A percentile compares a stretch with the other conserved stretches of the same genome.
Evolutionary conservation across 768 basidiomycete species (phyloP).

Genomic region (Boletus bicolor): DNA sequence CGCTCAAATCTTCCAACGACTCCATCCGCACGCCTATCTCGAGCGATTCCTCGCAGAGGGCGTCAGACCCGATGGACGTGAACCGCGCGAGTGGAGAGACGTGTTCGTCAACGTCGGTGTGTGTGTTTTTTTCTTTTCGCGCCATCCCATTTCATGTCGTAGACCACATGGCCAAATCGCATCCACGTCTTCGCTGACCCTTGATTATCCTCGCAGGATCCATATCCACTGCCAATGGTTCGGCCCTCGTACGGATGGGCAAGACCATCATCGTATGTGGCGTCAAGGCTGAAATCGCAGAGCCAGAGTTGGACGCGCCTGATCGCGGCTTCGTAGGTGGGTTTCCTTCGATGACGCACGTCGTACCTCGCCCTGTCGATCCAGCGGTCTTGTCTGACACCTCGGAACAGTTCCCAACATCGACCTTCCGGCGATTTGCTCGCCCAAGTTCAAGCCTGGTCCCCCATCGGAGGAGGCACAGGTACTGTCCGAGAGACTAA

Average conservation of each 20-base stretch:
- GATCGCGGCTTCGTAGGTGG: constrained; percentile 80
- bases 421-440: constrained; percentile 91
- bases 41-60: constrained; percentile 79
- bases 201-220: constrained; percentile 54
- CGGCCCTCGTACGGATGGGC: constrained; percentile 86
- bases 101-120: constrained; percentile 77
- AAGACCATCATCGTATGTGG: constrained; percentile 96
- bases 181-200: background rate
- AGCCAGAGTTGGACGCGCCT: constrained; percentile 77
- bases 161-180: background rate
- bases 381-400: background rate
- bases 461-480: constrained; percentile 95
- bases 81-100: constrained; percentile 66
- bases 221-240: constrained; percentile 91
- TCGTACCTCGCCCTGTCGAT: too few relatives aligned
- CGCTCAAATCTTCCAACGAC: constrained; percentile 68
- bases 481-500: constrained; percentile 77
- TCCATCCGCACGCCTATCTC: constrained; percentile 87
- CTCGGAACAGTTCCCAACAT: constrained; percentile 79
- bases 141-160: background rate
- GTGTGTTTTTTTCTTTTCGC: constrained; percentile 22
- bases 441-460: constrained; percentile 91
- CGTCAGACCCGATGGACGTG: constrained; percentile 80
- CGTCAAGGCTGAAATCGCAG: constrained; percentile 91
- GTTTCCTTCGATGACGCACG: background rate